Percentiles rank a stretch among this genome's conserved stretches.
Evolutionary conservation across 73 alveolate genomes (phyloP).

Genomic region (Blepharisma stoltei): DNA sequence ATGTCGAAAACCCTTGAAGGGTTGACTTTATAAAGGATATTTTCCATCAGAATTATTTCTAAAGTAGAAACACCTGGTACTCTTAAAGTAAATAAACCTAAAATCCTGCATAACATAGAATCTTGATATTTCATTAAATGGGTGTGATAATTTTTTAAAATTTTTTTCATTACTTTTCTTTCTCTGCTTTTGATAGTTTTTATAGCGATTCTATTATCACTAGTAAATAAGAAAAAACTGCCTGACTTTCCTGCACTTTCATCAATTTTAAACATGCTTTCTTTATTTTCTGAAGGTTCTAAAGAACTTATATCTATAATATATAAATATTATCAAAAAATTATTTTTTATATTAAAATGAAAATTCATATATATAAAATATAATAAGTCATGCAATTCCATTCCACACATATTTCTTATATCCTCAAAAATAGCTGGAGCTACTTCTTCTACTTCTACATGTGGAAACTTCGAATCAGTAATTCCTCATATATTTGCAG

Average conservation of each 20-base stretch:
- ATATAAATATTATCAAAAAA: too few relatives aligned
- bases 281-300: conserved; percentile 42
- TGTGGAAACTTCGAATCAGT: too few relatives aligned
- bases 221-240: conserved; percentile 73
- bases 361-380: too few relatives aligned
- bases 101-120: conserved; percentile 66
- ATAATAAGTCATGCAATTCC: too few relatives aligned
- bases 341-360: too few relatives aligned
- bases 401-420: too few relatives aligned
- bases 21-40: background rate
- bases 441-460: too few relatives aligned
- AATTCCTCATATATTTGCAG: too few relatives aligned
- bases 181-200: conserved; percentile 73
- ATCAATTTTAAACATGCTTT: conserved; percentile 30
- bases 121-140: conserved; percentile 59
- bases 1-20: background rate
- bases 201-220: conserved; percentile 69
- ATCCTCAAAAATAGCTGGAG: too few relatives aligned
- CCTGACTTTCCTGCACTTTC: conserved; percentile 79
- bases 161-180: conserved; percentile 58
- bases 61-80: conserved; percentile 29
- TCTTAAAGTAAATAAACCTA: conserved; percentile 49
- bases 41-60: conserved; percentile 25
- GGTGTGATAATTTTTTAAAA: conserved; percentile 52
- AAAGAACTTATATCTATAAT: conserved; percentile 46